Evolutionary conservation across 352 stramenopile species (phyloP), one percentile per base, ranked within the genome.

Genomic region (Hyaloperonospora arabidopsidis): DNA sequence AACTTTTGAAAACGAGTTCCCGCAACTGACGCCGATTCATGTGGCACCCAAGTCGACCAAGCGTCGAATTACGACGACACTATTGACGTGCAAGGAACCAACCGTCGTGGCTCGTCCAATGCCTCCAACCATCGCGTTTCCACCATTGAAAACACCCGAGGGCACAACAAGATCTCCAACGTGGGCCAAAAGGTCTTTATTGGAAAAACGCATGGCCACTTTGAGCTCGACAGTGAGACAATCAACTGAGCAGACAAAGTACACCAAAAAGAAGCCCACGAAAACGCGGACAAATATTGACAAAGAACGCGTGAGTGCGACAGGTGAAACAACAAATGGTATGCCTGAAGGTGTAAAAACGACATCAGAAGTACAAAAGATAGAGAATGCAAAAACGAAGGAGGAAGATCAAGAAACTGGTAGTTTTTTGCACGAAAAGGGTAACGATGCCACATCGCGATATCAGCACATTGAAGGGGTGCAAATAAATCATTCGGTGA

Each of bases 21-120:
- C 67, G 14, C 66, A 63, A n/a, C 50, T 76, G 32, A 21, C 41
- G 12, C n/a, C 21, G 6, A 8, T 3, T 21, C 39, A 34, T 40
- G 19, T 17, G n/a, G 22, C 12, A 11, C 18, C 17, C 8, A 74
- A 70, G 47, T n/a, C 54, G n/a, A 48, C 39, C 1, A 76, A 75
- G 49, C 57, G 71, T 7, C 57, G 71, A 15, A 81, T 81, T 55
- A 81, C 71, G 0, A 81, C 71, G 7, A 81, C 68, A 17, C 47
- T 81, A 12, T 13, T 81, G 41, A 72, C 63, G 5, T 40, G 45
- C n/a, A 70, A 53, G n/a, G 51, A 68, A 23, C 23, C 51, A 5
- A 57, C 59, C 17, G 35, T 55, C 2, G 53, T 76, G 35, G 56
- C 62, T 15, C 52, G 63, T 13, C 61, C 68, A 5, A 47, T 78